A percentile compares a stretch with the other conserved stretches of the same genome.
These are phyloP conservation scores for Moelleriella libera DNA, from an alignment of 2,329 filamentous ascomycete genomes.

Conservation along the genomic window DNA sequence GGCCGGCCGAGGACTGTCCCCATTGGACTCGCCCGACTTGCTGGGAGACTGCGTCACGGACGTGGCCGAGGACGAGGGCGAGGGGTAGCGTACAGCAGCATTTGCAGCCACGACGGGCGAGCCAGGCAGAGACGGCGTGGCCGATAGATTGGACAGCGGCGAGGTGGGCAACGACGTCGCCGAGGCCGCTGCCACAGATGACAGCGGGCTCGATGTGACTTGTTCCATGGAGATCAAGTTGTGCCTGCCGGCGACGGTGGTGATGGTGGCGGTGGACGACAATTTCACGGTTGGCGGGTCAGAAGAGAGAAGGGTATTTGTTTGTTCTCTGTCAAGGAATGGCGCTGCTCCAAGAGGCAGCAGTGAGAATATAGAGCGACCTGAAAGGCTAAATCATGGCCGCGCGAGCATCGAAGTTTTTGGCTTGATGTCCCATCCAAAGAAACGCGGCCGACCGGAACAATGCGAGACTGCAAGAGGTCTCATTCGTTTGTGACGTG, in stretches of 20 bases:
- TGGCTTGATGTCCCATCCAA: not conserved
- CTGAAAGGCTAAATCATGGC: not conserved
- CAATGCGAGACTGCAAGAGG: not conserved
- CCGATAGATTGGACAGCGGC: conserved; percentile 38
- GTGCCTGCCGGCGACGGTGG: not conserved
- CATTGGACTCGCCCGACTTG: conserved; percentile 25
- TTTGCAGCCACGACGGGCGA: conserved; percentile 25
- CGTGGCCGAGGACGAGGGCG: conserved; percentile 30
- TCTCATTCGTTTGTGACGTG: too few species aligned
- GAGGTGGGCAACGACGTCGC: conserved; percentile 30
- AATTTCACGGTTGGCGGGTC: not conserved
- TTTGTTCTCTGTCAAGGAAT: not conserved
- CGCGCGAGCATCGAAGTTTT: not conserved
- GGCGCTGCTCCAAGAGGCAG: not conserved
- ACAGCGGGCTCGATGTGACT: conserved; percentile 7
- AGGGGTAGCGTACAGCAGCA: conserved; percentile 33
- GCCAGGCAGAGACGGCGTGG: conserved; percentile 35
- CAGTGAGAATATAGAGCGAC: not conserved
- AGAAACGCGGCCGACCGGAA: not conserved
- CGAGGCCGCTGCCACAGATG: conserved; percentile 15
- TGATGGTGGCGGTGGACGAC: not conserved
- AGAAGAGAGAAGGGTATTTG: not conserved
- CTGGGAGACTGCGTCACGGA: conserved; percentile 38
- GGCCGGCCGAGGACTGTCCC: conserved; percentile 51
- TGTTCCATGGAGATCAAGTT: not conserved